A percentile compares a stretch with the other conserved stretches of the same genome.
phyloP scores from a whole-genome alignment of 768 basidiomycete species.

The Obba rivulosa region DNA sequence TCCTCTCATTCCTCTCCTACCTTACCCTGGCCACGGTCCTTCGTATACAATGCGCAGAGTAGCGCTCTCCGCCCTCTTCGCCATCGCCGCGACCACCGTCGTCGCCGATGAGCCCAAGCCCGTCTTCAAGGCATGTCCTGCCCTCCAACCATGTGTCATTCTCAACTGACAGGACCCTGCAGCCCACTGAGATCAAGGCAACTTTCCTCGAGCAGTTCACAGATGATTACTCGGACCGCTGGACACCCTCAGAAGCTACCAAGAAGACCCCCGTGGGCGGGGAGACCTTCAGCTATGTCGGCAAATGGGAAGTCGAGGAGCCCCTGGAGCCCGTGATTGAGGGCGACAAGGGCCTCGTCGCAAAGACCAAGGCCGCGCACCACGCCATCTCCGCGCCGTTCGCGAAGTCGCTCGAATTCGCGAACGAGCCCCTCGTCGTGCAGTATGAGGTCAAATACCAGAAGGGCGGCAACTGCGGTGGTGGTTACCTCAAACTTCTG shows the following conservation, averaged over 20 bases:
- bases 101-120: constrained; percentile 63
- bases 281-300: constrained; percentile 97
- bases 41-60: constrained; percentile 85
- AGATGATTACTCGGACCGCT: constrained; percentile 82
- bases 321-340: constrained; percentile 68
- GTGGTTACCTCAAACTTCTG: constrained; percentile 96
- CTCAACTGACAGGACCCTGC: constrained; percentile 4
- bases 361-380: constrained; percentile 95
- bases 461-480: constrained; percentile 98
- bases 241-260: constrained; percentile 95
- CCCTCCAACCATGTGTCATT: background rate
- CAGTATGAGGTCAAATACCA: constrained; percentile 99
- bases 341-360: constrained; percentile 90
- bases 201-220: constrained; percentile 97
- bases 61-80: constrained; percentile 71
- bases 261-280: constrained; percentile 96
- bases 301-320: constrained; percentile 95
- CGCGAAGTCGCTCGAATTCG: constrained; percentile 69
- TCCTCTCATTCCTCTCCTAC: constrained; percentile 32
- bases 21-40: constrained; percentile 47
- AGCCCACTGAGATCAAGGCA: constrained; percentile 78
- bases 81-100: constrained; percentile 58
- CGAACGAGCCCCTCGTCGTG: constrained; percentile 81
- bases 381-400: constrained; percentile 98
- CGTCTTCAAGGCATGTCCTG: constrained; percentile 56